Conservation (phyloP, 1,139 yeast genomes). For the Hansenula sp. region DNA sequence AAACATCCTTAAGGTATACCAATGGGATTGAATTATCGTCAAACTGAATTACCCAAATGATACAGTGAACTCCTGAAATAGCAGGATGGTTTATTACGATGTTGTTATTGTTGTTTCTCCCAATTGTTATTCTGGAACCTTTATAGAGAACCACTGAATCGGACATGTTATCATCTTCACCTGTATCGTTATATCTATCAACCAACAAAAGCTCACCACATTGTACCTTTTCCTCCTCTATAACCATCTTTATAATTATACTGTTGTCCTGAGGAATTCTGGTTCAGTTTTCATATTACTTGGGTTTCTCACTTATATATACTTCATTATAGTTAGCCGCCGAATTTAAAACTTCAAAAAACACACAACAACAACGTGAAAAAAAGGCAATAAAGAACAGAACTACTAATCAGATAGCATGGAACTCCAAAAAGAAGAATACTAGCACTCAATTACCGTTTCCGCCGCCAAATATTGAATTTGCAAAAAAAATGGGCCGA, state of each 20-base stretch:
- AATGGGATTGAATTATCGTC: conserved; percentile 44
- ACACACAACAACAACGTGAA: no score
- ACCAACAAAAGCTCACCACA: neutral
- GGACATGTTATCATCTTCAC: neutral
- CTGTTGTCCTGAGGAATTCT: no score
- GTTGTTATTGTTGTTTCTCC: conserved; percentile 27
- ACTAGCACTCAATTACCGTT: no score
- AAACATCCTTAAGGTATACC: conserved; percentile 49
- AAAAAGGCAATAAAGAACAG: no score
- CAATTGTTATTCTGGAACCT: conserved; percentile 26
- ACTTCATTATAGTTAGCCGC: no score
- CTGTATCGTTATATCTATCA: neutral
- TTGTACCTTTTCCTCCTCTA: neutral
- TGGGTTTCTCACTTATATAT: no score
- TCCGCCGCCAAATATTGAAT: neutral
- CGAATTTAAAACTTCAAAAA: no score
- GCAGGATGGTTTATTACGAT: conserved; percentile 28
- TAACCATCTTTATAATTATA: neutral
- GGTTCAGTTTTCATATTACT: no score
- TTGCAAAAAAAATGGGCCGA: conserved; percentile 21
- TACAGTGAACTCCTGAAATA: conserved; percentile 41
- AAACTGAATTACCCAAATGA: conserved; percentile 46
- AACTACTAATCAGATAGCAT: neutral
- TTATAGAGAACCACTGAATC: conserved; percentile 11
- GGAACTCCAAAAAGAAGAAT: neutral